Conservation (phyloP, 257 asterid genomes). For the Solanum stenotomum region DNA sequence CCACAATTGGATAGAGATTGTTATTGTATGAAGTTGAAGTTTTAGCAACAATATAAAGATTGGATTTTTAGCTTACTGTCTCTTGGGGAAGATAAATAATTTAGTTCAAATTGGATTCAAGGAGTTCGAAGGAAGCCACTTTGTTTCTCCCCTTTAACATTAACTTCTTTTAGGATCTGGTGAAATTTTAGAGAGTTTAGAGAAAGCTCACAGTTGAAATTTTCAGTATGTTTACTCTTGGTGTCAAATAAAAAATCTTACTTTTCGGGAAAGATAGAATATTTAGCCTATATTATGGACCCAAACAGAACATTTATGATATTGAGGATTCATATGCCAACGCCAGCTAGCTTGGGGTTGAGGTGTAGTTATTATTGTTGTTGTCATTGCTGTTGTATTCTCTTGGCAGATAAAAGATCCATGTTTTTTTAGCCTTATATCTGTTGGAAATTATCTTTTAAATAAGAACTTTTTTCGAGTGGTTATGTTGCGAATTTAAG, state of each 20-base stretch:
- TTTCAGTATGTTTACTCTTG: neutral
- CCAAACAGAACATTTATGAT: neutral
- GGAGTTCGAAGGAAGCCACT: neutral
- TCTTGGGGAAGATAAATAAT: neutral
- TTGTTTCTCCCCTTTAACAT: neutral
- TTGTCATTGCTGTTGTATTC: neutral
- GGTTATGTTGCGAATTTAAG: neutral
- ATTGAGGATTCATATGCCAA: neutral
- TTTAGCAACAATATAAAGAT: neutral
- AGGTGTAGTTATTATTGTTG: neutral
- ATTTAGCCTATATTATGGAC: neutral
- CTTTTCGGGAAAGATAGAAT: neutral
- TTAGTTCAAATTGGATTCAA: neutral
- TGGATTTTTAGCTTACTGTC: neutral
- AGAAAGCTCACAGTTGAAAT: neutral
- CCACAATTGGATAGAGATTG: neutral
- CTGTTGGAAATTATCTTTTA: neutral
- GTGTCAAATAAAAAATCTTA: neutral
- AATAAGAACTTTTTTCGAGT: neutral
- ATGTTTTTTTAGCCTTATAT: too few species aligned
- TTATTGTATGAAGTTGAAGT: neutral
- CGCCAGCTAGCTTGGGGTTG: neutral
- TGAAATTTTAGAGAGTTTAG: neutral
- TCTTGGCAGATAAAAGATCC: neutral
- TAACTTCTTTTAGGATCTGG: neutral